These are phyloP conservation scores for Tylopilus sp. DNA, from an alignment of 768 basidiomycete genomes.

Conservation along the genomic window DNA sequence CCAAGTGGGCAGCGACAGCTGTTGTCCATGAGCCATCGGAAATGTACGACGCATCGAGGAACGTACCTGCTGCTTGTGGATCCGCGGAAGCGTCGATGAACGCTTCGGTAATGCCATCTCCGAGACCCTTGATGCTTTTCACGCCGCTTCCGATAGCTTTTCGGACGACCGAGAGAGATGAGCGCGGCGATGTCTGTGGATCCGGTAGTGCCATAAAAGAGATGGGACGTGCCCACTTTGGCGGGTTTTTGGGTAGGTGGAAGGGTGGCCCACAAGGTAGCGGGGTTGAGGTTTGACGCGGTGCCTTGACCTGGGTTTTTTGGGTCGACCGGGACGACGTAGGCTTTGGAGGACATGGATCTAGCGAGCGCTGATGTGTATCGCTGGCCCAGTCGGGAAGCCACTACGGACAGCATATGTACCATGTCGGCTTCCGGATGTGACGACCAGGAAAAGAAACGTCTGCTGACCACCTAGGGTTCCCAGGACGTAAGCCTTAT, in stretches of 20 bases:
- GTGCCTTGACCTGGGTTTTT: conserved; percentile 30
- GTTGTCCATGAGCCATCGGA: neutral
- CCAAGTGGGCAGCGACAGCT: conserved; percentile 80
- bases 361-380: conserved; percentile 21
- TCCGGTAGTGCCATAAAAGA: conserved; percentile 56
- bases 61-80: conserved; percentile 72
- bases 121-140: conserved; percentile 58
- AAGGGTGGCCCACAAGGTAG: conserved; percentile 51
- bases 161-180: conserved; percentile 60
- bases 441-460: neutral
- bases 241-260: conserved; percentile 48
- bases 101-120: conserved; percentile 60
- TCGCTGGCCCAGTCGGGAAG: conserved; percentile 16
- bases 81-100: conserved; percentile 61
- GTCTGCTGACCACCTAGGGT: too few species aligned
- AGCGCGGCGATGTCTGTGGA: conserved; percentile 45
- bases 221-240: conserved; percentile 59
- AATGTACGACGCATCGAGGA: neutral
- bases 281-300: conserved; percentile 40
- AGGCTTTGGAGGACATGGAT: conserved; percentile 54
- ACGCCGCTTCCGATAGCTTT: conserved; percentile 71
- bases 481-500: too few species aligned
- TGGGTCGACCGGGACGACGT: conserved; percentile 58
- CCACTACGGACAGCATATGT: conserved; percentile 17
- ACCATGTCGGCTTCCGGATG: conserved; percentile 28